phyloP scores from a whole-genome alignment of 805 yeast species.

The Ogataea kodamae region DNA sequence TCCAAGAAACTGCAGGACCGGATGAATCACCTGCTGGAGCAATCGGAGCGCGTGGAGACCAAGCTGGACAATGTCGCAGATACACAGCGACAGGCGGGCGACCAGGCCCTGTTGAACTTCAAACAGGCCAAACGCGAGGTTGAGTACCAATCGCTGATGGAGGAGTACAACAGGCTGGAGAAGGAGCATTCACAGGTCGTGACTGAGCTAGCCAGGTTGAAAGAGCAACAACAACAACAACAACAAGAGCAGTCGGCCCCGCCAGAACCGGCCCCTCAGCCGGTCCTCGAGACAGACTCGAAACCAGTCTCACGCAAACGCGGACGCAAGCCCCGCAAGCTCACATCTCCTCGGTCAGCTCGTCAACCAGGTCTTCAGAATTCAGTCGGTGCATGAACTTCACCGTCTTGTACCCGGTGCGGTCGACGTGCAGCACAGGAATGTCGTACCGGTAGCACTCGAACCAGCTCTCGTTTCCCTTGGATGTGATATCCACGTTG shows the following conservation, averaged over 20 bases:
- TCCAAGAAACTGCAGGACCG: slow-evolving; percentile 3
- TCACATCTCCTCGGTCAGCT: slow-evolving; percentile 38
- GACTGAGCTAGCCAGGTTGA: not conserved
- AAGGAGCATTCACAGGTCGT: slow-evolving; percentile 4
- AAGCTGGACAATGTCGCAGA: slow-evolving; percentile 1
- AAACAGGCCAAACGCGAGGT: slow-evolving; percentile 9
- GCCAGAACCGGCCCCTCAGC: not conserved
- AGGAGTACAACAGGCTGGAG: slow-evolving; percentile 6
- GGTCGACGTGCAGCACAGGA: slow-evolving; percentile 70
- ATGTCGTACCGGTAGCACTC: slow-evolving; percentile 71
- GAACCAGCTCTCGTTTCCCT: slow-evolving; percentile 61
- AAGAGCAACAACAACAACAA: not conserved
- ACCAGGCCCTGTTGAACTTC: slow-evolving; percentile 9
- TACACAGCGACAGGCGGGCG: slow-evolving; percentile 5
- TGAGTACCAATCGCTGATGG: slow-evolving; percentile 9
- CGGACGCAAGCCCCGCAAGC: not conserved
- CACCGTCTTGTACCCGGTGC: slow-evolving; percentile 43
- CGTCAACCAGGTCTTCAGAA: slow-evolving; percentile 51
- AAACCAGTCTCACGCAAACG: slow-evolving; percentile 2
- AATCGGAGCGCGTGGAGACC: slow-evolving; percentile 1
- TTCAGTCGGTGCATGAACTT: slow-evolving; percentile 69
- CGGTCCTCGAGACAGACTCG: too few relatives aligned
- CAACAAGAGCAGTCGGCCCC: not conserved
- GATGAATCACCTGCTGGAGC: slow-evolving; percentile 1
- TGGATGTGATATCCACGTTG: slow-evolving; percentile 55